phyloP scores from a whole-genome alignment of 2,329 filamentous ascomycete genomes.

The Trichoderma koningiopsis region DNA sequence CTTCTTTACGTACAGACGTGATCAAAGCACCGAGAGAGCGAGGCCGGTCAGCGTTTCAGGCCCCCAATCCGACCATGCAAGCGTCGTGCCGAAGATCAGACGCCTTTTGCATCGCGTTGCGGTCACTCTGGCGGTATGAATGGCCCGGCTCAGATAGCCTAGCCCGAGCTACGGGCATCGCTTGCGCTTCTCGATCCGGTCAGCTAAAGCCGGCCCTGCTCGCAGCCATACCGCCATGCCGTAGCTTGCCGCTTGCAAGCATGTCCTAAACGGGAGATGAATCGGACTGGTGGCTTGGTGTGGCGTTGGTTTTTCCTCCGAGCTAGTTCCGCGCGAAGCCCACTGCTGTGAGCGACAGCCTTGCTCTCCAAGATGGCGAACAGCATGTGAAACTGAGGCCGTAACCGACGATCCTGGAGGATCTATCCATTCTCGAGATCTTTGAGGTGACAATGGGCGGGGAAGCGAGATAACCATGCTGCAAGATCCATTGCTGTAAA shows the following conservation, averaged over 20 bases:
- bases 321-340: background rate
- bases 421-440: constrained; percentile 14
- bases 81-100: constrained; percentile 12
- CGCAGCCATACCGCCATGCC: background rate
- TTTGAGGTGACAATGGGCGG: constrained; percentile 17
- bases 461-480: constrained; percentile 20
- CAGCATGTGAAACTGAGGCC: background rate
- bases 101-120: background rate
- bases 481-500: constrained; percentile 11
- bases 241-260: constrained; percentile 18
- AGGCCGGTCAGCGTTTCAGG: background rate
- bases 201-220: background rate
- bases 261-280: constrained; percentile 10
- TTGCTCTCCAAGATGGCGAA: background rate
- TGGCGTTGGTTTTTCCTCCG: constrained; percentile 19
- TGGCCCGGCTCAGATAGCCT: background rate
- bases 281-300: constrained; percentile 12
- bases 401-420: constrained; percentile 5
- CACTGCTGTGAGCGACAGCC: background rate
- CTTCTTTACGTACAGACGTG: constrained; percentile 3
- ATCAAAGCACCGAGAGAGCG: background rate
- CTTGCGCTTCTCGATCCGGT: constrained; percentile 20
- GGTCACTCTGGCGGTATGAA: constrained; percentile 11
- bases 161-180: constrained; percentile 1
- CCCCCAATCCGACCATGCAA: background rate